Base-by-base conservation (phyloP, 108 stramenopile genomes). In the Stephanodiscus minutulus region DNA sequence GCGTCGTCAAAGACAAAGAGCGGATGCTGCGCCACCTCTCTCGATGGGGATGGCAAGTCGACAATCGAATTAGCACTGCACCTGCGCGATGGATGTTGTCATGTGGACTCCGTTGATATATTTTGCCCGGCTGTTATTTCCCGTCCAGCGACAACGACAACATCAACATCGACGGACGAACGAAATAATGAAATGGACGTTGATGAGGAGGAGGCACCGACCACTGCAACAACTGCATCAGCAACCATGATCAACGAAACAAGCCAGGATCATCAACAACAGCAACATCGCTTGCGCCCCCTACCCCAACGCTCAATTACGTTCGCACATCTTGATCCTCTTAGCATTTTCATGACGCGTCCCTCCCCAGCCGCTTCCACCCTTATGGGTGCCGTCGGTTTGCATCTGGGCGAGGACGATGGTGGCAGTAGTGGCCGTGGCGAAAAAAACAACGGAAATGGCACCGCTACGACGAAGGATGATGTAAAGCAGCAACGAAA, bases 311-410 rank as follows among this genome's bases (percentile, higher is more conserved):
- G 76, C 62, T 46, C 69, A 11, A 56, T 76, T 18, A 55, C 68
- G 12, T 80, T 64, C 61, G 28, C 63, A 15, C 79, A 80, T 70
- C 69, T 59, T 48, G 79, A 80, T 71, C 79, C 79, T 31, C 59
- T 80, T 7, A 60, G 50, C 20, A 46, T 76, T 21, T 60, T 80
- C 25, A 50, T 80, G 39, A 75, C 69, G 21, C 39, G 74, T 25
- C 74, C 79, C 17, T 31, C 55, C 55, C 17, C 27, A 8, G 29
- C 17, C 1, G 11, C 39, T 39, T 1, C 39, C 39, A 9, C 1
- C 39, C 39, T 11, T 8, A 39, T 8, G 7, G 39, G 39, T 39
- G 39, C 7, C 1, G 59, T 60, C 12, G 11, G 35, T 5, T 67
- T 73, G 49, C 66, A 73, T 57, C 60, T 66, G 1, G 74, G 52